Evolutionary conservation across 495 filamentous ascomycete species (phyloP).

Genomic region (Gamarada debralockiae): DNA sequence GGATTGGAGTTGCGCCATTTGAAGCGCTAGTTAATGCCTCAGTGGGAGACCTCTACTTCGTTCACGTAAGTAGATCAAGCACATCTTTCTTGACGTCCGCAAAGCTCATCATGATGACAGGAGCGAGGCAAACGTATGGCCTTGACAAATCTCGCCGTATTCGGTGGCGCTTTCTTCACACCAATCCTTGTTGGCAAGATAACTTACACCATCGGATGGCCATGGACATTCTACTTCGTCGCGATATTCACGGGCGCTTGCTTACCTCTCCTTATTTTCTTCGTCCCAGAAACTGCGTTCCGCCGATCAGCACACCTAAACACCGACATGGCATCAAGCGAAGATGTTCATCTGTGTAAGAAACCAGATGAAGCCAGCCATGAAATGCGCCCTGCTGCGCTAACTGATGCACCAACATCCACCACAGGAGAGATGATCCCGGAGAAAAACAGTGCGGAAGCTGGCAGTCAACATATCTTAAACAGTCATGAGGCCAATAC

Average conservation of each 20-base stretch:
- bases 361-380: neutral
- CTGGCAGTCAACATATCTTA: neutral
- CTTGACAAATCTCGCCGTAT: slow-evolving; percentile 80
- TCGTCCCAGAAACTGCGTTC: slow-evolving; percentile 84
- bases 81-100: neutral
- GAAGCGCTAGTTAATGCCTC: slow-evolving; percentile 74
- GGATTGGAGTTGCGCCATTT: slow-evolving; percentile 70
- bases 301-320: slow-evolving; percentile 45
- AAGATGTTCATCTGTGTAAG: slow-evolving; percentile 5
- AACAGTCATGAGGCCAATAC: slow-evolving; percentile 27
- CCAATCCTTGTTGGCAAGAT: slow-evolving; percentile 87
- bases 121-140: slow-evolving; percentile 82
- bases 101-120: slow-evolving; percentile 34
- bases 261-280: slow-evolving; percentile 65
- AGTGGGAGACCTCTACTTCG: slow-evolving; percentile 73
- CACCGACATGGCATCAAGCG: slow-evolving; percentile 31
- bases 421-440: neutral
- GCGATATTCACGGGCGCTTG: slow-evolving; percentile 64
- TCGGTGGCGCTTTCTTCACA: slow-evolving; percentile 89
- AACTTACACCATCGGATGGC: slow-evolving; percentile 69
- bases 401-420: neutral
- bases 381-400: neutral
- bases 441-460: neutral
- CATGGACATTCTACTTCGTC: slow-evolving; percentile 74
- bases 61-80: slow-evolving; percentile 54